Base-by-base conservation (phyloP, 2,329 filamentous ascomycete species). In the Monosporascus sp. region DNA sequence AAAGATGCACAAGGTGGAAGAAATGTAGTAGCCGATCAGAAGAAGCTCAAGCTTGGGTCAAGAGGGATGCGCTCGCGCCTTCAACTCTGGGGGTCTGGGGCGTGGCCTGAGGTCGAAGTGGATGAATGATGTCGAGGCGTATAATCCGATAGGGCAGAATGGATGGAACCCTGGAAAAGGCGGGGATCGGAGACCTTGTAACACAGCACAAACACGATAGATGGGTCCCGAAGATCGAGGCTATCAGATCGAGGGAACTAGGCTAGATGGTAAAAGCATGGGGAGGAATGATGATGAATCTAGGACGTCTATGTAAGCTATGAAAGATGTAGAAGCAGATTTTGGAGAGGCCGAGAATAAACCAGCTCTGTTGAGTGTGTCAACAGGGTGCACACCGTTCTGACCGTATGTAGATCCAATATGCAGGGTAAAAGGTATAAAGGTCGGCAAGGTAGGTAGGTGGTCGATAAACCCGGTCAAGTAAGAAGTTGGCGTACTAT, bases 1-100 rank as follows among this genome's bases (percentile, higher is more conserved):
- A 34, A 48, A 51, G 59, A 56, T 57, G 58, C 63, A 54, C 61
- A 50, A 63, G 65, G 62, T 56, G 63, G 60, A 61, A 60, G 59
- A 46, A 50, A 58, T n/a, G 38, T 41, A 20, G 38, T 19, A 19
- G 3, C 8, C 17, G 17, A 41, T 20, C 17, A 20, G 38, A 41
- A 17, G 17, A 41, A 20, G 17, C 38, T 19, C 17, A n/a, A 41
- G 38, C 17, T 8, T 59, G 59, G 56, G 57, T 52, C 27, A 51
- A 55, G 40, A 51, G 11, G 24, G 47, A 51, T 27, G 27, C 26
- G 49, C 40, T 20, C 19, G 40, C 40, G 22, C 31, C 31, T 34
- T 34, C 31, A 34, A 34, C 31, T 14, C 31, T 11, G 9, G 31
- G 31, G 31, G 31, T 34, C 31, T 34, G 31, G 31, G 31, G 31